Percentiles rank a stretch among this genome's conserved stretches.
Conservation (phyloP, 2,329 filamentous ascomycete species). For the Lasiodiplodia hormozganensis region DNA sequence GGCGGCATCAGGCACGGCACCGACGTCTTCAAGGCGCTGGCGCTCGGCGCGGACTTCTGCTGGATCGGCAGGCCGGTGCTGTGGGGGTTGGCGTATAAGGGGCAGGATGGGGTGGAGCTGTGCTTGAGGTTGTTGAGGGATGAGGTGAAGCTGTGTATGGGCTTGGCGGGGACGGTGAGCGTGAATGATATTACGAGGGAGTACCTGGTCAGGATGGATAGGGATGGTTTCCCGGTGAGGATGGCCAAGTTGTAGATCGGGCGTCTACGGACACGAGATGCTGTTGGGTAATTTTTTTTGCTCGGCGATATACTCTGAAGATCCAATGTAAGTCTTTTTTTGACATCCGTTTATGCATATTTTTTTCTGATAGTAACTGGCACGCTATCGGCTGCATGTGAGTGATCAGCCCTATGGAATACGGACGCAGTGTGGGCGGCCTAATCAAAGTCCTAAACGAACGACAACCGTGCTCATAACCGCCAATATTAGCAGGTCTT, state of each 20-base stretch:
- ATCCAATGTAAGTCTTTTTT: background rate
- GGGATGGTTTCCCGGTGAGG: conserved; percentile 8
- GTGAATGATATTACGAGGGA: conserved; percentile 19
- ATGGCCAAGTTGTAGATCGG: conserved; percentile 1
- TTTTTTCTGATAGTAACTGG: background rate
- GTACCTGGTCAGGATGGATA: conserved; percentile 8
- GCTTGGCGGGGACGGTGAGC: conserved; percentile 31
- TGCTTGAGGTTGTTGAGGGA: conserved; percentile 42
- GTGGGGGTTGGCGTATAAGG: conserved; percentile 57
- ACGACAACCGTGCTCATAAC: background rate
- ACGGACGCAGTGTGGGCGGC: conserved; percentile 1
- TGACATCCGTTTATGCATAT: background rate
- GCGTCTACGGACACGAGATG: background rate
- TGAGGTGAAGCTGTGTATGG: conserved; percentile 36
- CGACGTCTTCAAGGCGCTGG: conserved; percentile 67
- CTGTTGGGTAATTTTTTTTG: background rate
- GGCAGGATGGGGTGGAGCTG: conserved; percentile 40
- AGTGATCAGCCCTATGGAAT: conserved; percentile 15
- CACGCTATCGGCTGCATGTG: background rate
- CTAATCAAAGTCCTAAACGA: conserved; percentile 3
- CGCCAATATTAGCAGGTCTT: background rate
- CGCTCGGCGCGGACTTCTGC: conserved; percentile 58
- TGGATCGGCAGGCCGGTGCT: conserved; percentile 58
- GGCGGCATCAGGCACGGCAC: conserved; percentile 65
- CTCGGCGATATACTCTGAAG: background rate